phyloP scores from a whole-genome alignment of 768 basidiomycete species.

The Panaeolus papilionaceus region DNA sequence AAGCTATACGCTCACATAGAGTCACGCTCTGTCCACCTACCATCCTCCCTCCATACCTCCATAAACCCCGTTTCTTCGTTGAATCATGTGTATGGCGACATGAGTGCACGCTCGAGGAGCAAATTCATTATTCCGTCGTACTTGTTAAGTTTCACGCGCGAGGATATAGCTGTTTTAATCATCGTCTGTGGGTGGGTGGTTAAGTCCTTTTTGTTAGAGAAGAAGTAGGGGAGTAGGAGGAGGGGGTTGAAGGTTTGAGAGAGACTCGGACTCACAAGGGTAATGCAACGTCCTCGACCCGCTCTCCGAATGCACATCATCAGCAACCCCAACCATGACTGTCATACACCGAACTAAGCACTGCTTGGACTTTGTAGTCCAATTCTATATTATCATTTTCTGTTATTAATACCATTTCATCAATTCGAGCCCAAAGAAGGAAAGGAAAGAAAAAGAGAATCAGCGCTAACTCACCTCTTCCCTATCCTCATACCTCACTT shows the following conservation, averaged over 20 bases:
- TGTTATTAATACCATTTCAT: no score
- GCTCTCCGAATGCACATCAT: slow-evolving; percentile 80
- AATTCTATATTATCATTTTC: slow-evolving; percentile 54
- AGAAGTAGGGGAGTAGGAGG: no score
- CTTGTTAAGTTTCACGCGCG: slow-evolving; percentile 58
- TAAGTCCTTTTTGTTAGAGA: no score
- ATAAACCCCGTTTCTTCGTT: slow-evolving; percentile 79
- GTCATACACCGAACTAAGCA: slow-evolving; percentile 69
- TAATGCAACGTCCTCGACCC: slow-evolving; percentile 82
- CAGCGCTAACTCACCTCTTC: slow-evolving; percentile 56
- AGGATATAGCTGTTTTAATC: slow-evolving; percentile 70
- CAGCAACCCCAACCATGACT: slow-evolving; percentile 72
- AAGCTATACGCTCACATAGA: no score
- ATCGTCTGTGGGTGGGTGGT: slow-evolving; percentile 57
- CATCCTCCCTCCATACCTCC: slow-evolving; percentile 62
- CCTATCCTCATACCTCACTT: slow-evolving; percentile 70
- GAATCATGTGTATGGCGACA: slow-evolving; percentile 67
- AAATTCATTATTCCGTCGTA: slow-evolving; percentile 49
- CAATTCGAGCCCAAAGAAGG: no score
- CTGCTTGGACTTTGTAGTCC: no score
- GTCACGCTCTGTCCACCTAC: no score
- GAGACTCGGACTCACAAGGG: slow-evolving; percentile 55
- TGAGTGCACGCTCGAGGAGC: slow-evolving; percentile 61
- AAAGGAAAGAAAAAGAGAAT: neutral
- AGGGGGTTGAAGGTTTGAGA: no score